Evolutionary conservation across 1,284 basidiomycete species (phyloP).

Genomic region (Pseudozyma pruni): DNA sequence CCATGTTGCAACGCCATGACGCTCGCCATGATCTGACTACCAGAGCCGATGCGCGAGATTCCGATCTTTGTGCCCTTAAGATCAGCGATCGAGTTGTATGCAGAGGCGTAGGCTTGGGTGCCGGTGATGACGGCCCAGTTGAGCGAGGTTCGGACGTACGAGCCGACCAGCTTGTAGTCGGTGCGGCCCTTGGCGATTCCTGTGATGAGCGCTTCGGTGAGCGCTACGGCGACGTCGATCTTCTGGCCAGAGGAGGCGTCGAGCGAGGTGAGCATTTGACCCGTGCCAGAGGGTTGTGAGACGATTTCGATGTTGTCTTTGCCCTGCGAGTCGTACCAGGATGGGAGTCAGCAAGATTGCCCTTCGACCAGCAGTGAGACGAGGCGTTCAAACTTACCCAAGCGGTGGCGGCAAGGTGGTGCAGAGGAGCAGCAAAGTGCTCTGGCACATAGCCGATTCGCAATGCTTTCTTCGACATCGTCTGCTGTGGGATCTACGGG

Average conservation of each 20-base stretch:
- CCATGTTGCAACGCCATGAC: constrained; percentile 84
- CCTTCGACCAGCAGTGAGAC: neutral
- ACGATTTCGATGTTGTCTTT: constrained; percentile 55
- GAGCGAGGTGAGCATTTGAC: constrained; percentile 64
- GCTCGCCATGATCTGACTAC: constrained; percentile 92
- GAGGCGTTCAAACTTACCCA: constrained; percentile 41
- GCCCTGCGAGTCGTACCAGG: too few relatives aligned
- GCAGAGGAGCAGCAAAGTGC: constrained; percentile 62
- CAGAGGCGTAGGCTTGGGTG: constrained; percentile 70
- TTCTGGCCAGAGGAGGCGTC: constrained; percentile 49
- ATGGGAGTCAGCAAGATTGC: too few relatives aligned
- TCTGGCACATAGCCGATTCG: constrained; percentile 64
- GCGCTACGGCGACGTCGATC: constrained; percentile 74
- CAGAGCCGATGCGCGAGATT: constrained; percentile 87
- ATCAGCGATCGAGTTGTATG: constrained; percentile 79
- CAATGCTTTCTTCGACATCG: constrained; percentile 25
- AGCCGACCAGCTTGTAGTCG: constrained; percentile 90
- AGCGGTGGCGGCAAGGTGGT: constrained; percentile 51
- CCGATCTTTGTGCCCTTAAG: constrained; percentile 85
- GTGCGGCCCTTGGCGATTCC: constrained; percentile 84
- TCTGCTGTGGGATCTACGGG: too few relatives aligned
- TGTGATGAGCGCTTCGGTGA: constrained; percentile 92
- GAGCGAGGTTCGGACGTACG: constrained; percentile 76
- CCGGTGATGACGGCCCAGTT: constrained; percentile 84
- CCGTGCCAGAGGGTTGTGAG: constrained; percentile 60